phyloP scores from a whole-genome alignment of 352 stramenopile species.

The Globisporangium perplexum region DNA sequence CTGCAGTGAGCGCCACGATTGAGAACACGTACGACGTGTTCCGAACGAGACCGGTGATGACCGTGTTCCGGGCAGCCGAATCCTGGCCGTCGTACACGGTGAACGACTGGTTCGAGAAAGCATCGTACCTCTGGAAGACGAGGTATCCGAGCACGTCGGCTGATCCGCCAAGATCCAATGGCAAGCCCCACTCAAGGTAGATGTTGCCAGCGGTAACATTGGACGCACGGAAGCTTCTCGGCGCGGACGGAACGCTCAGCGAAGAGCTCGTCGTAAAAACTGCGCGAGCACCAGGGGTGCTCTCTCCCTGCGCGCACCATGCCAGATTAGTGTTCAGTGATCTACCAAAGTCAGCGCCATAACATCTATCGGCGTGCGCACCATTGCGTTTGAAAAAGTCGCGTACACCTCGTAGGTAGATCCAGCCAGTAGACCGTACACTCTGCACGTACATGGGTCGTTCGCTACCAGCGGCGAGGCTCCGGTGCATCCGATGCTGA shows the following conservation, averaged over 20 bases:
- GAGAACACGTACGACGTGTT: slow-evolving; percentile 34
- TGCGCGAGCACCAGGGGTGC: slow-evolving; percentile 13
- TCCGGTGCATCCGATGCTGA: slow-evolving; percentile 5
- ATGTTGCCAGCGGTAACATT: slow-evolving; percentile 49
- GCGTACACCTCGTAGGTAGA: slow-evolving; percentile 48
- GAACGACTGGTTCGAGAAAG: slow-evolving; percentile 21
- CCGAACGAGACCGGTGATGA: slow-evolving; percentile 24
- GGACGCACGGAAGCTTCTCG: slow-evolving; percentile 25
- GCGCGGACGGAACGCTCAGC: slow-evolving; percentile 34
- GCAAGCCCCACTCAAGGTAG: slow-evolving; percentile 39
- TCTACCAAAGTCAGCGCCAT: background rate
- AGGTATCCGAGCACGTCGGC: slow-evolving; percentile 40
- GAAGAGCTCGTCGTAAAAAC: slow-evolving; percentile 19
- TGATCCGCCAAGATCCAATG: slow-evolving; percentile 40
- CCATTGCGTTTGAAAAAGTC: slow-evolving; percentile 29
- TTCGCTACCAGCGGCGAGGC: background rate
- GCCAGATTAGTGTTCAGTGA: background rate
- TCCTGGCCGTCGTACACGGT: slow-evolving; percentile 51
- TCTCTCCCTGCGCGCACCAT: slow-evolving; percentile 21
- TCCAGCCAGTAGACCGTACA: slow-evolving; percentile 26
- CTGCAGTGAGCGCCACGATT: slow-evolving; percentile 34
- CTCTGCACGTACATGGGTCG: slow-evolving; percentile 18
- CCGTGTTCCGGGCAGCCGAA: slow-evolving; percentile 17
- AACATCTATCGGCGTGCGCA: slow-evolving; percentile 7
- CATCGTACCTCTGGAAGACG: slow-evolving; percentile 32